Base-by-base conservation (phyloP, 768 basidiomycete genomes). In the Cyclocybe aegerita region DNA sequence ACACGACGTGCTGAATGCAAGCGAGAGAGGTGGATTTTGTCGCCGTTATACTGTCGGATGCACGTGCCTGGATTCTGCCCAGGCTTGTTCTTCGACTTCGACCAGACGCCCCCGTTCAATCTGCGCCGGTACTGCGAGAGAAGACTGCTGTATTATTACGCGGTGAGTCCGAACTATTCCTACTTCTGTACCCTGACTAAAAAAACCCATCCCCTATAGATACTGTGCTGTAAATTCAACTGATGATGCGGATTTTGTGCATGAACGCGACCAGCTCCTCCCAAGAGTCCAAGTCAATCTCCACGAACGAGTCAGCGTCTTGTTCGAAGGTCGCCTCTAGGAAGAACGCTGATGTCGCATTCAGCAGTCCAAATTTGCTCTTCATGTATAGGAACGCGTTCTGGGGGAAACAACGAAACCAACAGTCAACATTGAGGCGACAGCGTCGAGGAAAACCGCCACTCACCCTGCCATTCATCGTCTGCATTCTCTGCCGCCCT, bases 211-310 rank as follows among this genome's bases (percentile, higher is more conserved):
- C 23, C 23, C 23, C 23, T 3, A 23, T 23, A 23, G 23, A 23
- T 23, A 23, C 5, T 23, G 23, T 5, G 37, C 43, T 52, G 17
- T 48, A 45, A 45, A 46, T 42, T 58, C 46, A 65, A 29, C 44
- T 49, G 23, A 65, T 58, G 16, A 67, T 62, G 54, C 61, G 58
- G 46, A 69, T 50, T 54, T 52, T 59, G 39, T 59, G 51, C 39
- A 71, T 65, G 42, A 62, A 57, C 17, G 59, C 59, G 11, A 67
- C 64, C 23, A 70, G 53, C 50, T 72, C 70, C 54, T 71, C 70
- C 69, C 70, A 70, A 41, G 67, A 63, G 54, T 72, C 70, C 58
- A 70, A 46, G 46, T 71, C 71, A n/a, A 70, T 58, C 56, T 66
- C 65, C 7, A 66, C 63, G 50, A 60, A 70, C 32, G 52, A 45